These are phyloP conservation scores for Phytophthora pinifolia DNA, from an alignment of 352 stramenopile genomes.

Conservation along the genomic window DNA sequence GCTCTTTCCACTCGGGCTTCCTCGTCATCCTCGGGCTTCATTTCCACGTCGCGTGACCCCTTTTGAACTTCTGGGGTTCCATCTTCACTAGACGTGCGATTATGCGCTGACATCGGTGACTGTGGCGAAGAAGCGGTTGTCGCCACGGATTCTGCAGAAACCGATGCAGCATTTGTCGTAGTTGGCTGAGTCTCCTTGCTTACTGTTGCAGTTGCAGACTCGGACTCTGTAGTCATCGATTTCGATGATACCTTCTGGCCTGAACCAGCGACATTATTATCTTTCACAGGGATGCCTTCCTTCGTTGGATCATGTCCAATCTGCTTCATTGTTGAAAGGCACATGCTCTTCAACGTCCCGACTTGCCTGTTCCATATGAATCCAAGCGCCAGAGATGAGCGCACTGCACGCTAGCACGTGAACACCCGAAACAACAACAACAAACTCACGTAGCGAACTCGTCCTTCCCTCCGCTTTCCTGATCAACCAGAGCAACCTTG, in stretches of 20 bases:
- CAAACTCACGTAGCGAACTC: slow-evolving; percentile 16
- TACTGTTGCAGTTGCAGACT: too few relatives aligned
- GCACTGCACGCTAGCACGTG: not conserved
- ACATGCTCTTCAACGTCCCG: slow-evolving; percentile 34
- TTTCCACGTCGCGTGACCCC: slow-evolving; percentile 2
- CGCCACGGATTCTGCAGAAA: slow-evolving; percentile 9
- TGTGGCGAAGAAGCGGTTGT: slow-evolving; percentile 20
- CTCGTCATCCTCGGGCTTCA: slow-evolving; percentile 20
- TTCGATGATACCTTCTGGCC: not conserved
- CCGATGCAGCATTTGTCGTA: not conserved
- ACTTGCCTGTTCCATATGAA: slow-evolving; percentile 23
- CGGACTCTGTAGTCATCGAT: not conserved
- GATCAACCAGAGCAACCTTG: slow-evolving; percentile 11
- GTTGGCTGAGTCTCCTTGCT: too few relatives aligned
- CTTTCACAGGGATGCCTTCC: slow-evolving; percentile 4
- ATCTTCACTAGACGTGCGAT: slow-evolving; percentile 28
- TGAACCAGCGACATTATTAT: not conserved
- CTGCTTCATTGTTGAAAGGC: slow-evolving; percentile 25
- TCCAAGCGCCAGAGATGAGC: slow-evolving; percentile 6
- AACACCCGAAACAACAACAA: not conserved
- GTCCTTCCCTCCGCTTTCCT: slow-evolving; percentile 4
- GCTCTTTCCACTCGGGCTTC: slow-evolving; percentile 25
- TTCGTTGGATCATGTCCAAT: slow-evolving; percentile 3
- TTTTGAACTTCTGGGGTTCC: slow-evolving; percentile 25
- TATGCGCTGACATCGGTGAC: slow-evolving; percentile 22